phyloP scores from a whole-genome alignment of 352 stramenopile species.

The Globisporangium lucens region DNA sequence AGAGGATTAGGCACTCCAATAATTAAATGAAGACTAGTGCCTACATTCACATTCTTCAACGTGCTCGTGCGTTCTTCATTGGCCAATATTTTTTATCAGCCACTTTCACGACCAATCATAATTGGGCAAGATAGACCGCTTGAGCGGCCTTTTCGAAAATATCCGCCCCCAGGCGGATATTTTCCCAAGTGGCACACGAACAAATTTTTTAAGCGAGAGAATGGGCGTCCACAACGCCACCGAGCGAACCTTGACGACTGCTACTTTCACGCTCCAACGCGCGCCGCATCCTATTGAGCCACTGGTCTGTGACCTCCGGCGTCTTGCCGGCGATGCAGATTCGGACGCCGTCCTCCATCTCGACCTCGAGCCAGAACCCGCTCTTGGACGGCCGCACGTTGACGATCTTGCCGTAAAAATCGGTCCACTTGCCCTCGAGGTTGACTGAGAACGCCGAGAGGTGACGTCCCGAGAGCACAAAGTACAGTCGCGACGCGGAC shows the following conservation, averaged over 20 bases:
- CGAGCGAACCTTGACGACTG: background rate
- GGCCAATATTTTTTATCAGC: too few species aligned
- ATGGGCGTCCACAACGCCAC: background rate
- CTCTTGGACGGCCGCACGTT: slow-evolving; percentile 2
- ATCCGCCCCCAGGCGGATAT: too few species aligned
- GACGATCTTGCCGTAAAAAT: slow-evolving; percentile 29
- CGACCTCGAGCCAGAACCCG: slow-evolving; percentile 17
- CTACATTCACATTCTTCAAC: too few species aligned
- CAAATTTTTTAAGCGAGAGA: too few species aligned
- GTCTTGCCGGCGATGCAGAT: slow-evolving; percentile 21
- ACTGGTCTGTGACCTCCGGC: slow-evolving; percentile 6
- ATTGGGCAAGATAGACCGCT: too few species aligned
- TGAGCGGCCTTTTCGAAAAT: too few species aligned
- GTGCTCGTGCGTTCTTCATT: too few species aligned
- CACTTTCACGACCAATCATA: too few species aligned
- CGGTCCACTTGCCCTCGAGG: slow-evolving; percentile 35
- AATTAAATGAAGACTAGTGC: too few species aligned
- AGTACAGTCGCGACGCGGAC: slow-evolving; percentile 25
- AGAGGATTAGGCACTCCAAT: too few species aligned
- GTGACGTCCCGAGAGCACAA: slow-evolving; percentile 26
- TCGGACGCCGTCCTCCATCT: slow-evolving; percentile 19
- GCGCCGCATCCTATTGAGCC: slow-evolving; percentile 11
- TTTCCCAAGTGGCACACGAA: too few species aligned
- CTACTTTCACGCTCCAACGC: slow-evolving; percentile 1
- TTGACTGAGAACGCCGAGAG: slow-evolving; percentile 41